Evolutionary conservation across 805 yeast species (phyloP).

Genomic region (Starmerella apicola): DNA sequence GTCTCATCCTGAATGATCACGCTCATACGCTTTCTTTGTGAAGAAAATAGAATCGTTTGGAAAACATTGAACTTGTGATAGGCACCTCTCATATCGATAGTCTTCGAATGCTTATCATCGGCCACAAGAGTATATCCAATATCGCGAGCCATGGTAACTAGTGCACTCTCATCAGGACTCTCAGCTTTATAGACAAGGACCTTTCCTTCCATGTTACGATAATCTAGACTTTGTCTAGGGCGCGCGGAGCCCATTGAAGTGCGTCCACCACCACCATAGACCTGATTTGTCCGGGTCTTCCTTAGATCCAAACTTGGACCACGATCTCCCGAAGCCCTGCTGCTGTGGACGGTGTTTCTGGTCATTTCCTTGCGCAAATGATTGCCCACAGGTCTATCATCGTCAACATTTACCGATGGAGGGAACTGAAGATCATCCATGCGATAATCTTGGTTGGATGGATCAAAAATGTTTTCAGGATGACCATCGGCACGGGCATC

Average conservation of each 20-base stretch:
- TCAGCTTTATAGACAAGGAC: slow-evolving; percentile 54
- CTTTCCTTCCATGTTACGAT: slow-evolving; percentile 25
- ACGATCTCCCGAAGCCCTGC: background rate
- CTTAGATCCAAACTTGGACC: background rate
- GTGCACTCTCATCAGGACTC: slow-evolving; percentile 73
- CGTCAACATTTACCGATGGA: background rate
- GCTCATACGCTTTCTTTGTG: slow-evolving; percentile 72
- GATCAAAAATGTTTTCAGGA: too few species aligned
- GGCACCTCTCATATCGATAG: slow-evolving; percentile 36
- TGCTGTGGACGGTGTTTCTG: background rate
- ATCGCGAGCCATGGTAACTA: slow-evolving; percentile 66
- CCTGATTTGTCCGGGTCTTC: slow-evolving; percentile 1
- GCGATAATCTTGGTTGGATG: background rate
- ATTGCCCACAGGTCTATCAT: background rate
- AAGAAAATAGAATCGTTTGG: slow-evolving; percentile 50
- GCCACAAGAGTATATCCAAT: slow-evolving; percentile 53
- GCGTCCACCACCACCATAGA: slow-evolving; percentile 8
- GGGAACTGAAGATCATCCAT: background rate
- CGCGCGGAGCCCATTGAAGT: slow-evolving; percentile 9
- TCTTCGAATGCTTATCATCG: slow-evolving; percentile 38
- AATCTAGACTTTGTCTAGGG: slow-evolving; percentile 7
- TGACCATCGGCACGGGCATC: background rate
- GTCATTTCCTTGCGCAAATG: background rate
- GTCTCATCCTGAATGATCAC: slow-evolving; percentile 42
- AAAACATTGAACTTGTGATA: slow-evolving; percentile 37